phyloP scores from a whole-genome alignment of 129 eudicot genomes.

The Rutidosis leptorrhynchoides region DNA sequence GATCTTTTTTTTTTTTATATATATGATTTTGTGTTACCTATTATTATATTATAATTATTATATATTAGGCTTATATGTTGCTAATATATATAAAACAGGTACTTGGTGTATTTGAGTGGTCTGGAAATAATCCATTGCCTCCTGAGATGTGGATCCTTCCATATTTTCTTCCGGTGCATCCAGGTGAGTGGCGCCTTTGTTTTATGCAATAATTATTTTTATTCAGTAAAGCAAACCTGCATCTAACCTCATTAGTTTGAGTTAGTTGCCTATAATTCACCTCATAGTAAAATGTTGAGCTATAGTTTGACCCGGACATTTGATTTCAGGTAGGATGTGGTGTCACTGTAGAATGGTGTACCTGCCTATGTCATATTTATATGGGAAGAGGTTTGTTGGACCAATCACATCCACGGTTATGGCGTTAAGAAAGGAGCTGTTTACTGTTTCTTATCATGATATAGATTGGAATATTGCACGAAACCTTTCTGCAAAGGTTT shows the following conservation, averaged over 20 bases:
- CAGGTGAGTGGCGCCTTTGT: constrained; percentile 53
- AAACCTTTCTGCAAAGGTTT: constrained; percentile 87
- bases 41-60: no score
- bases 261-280: no score
- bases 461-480: constrained; percentile 89
- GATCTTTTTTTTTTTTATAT: no score
- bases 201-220: not conserved
- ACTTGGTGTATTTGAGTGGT: constrained; percentile 90
- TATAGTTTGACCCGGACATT: constrained; percentile 18
- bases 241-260: constrained; percentile 9
- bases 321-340: constrained; percentile 99
- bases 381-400: constrained; percentile 93
- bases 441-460: constrained; percentile 72
- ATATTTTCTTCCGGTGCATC: constrained; percentile 75
- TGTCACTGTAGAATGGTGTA: constrained; percentile 98
- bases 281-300: no score
- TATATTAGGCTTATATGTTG: constrained; percentile 28
- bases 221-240: not conserved
- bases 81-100: constrained; percentile 61
- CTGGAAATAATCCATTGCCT: constrained; percentile 92
- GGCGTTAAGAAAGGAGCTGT: constrained; percentile 80
- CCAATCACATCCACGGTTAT: constrained; percentile 75
- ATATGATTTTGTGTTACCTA: not conserved
- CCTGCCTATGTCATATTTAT: constrained; percentile 89
- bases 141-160: constrained; percentile 93